Evolutionary conservation across 805 yeast genomes (phyloP).

Genomic region (Metschnikowia amazonensis): DNA sequence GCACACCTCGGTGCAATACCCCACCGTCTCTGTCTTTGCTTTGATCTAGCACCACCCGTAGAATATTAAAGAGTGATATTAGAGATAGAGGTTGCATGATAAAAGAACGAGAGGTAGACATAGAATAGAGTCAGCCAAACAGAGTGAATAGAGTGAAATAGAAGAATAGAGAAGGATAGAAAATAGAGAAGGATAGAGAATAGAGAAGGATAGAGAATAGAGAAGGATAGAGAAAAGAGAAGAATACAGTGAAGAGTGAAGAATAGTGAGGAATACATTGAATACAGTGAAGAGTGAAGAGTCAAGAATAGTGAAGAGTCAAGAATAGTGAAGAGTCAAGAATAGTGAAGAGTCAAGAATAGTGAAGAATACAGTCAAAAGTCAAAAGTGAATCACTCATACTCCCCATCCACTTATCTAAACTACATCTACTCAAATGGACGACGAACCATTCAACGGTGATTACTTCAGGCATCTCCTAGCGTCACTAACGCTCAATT

Average conservation of each 20-base stretch:
- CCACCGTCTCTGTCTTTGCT: slow-evolving; percentile 1
- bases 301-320: too few relatives aligned
- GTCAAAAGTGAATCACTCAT: too few relatives aligned
- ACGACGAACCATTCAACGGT: slow-evolving; percentile 23
- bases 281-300: too few relatives aligned
- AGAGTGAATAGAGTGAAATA: background rate
- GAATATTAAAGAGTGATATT: background rate
- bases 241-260: too few relatives aligned
- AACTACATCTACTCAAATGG: too few relatives aligned
- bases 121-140: background rate
- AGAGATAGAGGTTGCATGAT: too few relatives aligned
- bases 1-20: background rate
- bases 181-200: background rate
- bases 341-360: too few relatives aligned
- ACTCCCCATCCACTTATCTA: too few relatives aligned
- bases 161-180: background rate
- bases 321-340: too few relatives aligned
- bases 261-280: too few relatives aligned
- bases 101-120: background rate
- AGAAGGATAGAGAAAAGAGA: background rate
- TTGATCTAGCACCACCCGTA: slow-evolving; percentile 1
- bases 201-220: background rate
- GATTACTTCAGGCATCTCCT: slow-evolving; percentile 32
- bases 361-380: too few relatives aligned
- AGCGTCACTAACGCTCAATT: slow-evolving; percentile 33